These are phyloP conservation scores for Tanacetum coccineum DNA, from an alignment of 129 eudicot genomes.

Conservation along the genomic window DNA sequence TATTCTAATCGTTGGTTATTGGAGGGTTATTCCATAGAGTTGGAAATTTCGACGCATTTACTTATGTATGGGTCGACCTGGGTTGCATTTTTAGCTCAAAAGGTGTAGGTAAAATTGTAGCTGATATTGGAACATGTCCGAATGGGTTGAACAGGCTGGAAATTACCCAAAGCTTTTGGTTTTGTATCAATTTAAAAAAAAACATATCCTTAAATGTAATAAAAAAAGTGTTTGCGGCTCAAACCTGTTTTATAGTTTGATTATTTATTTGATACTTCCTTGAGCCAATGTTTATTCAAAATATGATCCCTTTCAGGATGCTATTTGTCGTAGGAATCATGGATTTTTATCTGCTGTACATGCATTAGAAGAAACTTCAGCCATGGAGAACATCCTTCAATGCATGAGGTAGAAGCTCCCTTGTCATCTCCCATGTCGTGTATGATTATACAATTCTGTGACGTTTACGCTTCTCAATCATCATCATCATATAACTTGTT, in stretches of 20 bases:
- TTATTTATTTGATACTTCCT: slow-evolving; percentile 2
- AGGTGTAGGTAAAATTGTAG: neutral
- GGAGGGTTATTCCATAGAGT: neutral
- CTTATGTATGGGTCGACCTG: neutral
- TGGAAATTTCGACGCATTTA: neutral
- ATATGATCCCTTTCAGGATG: slow-evolving; percentile 41
- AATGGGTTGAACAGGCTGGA: neutral
- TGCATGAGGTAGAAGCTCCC: slow-evolving; percentile 60
- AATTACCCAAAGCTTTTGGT: neutral
- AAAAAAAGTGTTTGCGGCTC: neutral
- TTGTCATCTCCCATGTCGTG: neutral
- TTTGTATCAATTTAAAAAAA: too few species aligned
- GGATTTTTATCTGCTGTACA: slow-evolving; percentile 51
- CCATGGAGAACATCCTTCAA: slow-evolving; percentile 50
- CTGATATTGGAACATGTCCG: neutral
- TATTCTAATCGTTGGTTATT: slow-evolving; percentile 16
- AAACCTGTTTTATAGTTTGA: slow-evolving; percentile 1
- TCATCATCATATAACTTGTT: neutral
- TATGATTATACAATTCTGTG: neutral
- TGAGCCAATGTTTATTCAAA: slow-evolving; percentile 8
- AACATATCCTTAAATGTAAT: too few species aligned
- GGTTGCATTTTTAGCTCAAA: neutral
- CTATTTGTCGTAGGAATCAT: slow-evolving; percentile 38
- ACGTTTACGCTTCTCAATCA: too few species aligned
- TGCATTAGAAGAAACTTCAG: slow-evolving; percentile 64